Evolutionary conservation across 139 green algal species (phyloP), one percentile per base, ranked within the genome.

Genomic region (Chlorella sp.): DNA sequence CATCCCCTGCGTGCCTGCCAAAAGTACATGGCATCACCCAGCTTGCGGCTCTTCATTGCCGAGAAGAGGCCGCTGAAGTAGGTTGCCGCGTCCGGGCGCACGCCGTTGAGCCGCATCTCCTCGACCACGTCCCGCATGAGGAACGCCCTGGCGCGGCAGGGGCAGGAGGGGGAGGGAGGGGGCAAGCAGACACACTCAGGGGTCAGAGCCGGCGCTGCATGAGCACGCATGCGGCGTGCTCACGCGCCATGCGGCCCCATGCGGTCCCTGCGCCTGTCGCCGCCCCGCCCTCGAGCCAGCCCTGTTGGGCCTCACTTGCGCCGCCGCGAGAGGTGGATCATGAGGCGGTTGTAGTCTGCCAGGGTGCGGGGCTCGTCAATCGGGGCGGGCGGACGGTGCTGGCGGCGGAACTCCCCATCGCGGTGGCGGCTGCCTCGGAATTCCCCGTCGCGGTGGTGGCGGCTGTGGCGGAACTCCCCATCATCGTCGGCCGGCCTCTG

Each of bases 1-100:
- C n/a, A n/a, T n/a, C n/a, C n/a, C n/a, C n/a, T n/a, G n/a, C n/a
- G n/a, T n/a, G n/a, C n/a, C n/a, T n/a, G 35, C 7, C 63, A 81
- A 29, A 77, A 81, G 45, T 43, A 81, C 76, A 81, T 59, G 12
- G 76, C 70, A 27, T 81, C 76, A 2, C 76, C 76, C 67, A 81
- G 76, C 58, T 67, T 67, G 42, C 67, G 67, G 8, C 17, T 33
- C 67, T 81, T 81, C 58, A 71, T 81, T 58, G 55, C 71, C 15
- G 60, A 38, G 40, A 81, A 77, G 36, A 81, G 67, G 36, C 50
- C 66, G 1, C 40, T 48, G 38, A 55, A 43, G 51, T 60, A 71
- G 31, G 45, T 69, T 17, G 45, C n/a, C 11, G n/a, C n/a, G 65
- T 67, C 45, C 9, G 75, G 75, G 11, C 65, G 50, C 35, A 80